A percentile compares a stretch with the other conserved stretches of the same genome.
Evolutionary conservation across 352 stramenopile species (phyloP).

Genomic region (Phytophthora podocarpi): DNA sequence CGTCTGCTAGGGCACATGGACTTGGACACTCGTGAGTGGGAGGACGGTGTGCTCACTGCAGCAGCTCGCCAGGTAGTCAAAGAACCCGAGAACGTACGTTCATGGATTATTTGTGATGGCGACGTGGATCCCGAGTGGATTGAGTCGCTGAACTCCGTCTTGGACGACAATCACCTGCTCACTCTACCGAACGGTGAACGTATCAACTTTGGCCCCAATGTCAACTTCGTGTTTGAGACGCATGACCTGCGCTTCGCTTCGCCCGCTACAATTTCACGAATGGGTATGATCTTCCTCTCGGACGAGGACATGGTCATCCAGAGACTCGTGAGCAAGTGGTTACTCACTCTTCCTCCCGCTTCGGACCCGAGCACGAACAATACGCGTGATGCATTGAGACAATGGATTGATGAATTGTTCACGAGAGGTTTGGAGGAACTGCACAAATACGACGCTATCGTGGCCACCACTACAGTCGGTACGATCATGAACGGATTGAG

Average conservation of each 20-base stretch:
- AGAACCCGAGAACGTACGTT: slow-evolving; percentile 86
- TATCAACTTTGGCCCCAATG: slow-evolving; percentile 94
- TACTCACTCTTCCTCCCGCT: slow-evolving; percentile 45
- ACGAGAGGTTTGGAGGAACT: slow-evolving; percentile 87
- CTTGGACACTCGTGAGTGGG: slow-evolving; percentile 94
- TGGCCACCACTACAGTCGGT: slow-evolving; percentile 94
- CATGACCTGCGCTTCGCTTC: slow-evolving; percentile 95
- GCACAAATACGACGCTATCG: slow-evolving; percentile 83
- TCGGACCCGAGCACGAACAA: slow-evolving; percentile 20
- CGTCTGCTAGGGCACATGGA: slow-evolving; percentile 94
- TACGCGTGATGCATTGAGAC: slow-evolving; percentile 56
- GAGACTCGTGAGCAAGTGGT: slow-evolving; percentile 82
- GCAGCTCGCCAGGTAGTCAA: slow-evolving; percentile 92
- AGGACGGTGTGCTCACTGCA: slow-evolving; percentile 94
- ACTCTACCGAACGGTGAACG: slow-evolving; percentile 96
- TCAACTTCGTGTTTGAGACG: slow-evolving; percentile 98
- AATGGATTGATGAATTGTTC: slow-evolving; percentile 95
- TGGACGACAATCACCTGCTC: slow-evolving; percentile 97
- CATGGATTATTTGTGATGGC: slow-evolving; percentile 96
- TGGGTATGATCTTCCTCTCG: slow-evolving; percentile 97
- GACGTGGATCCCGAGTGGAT: slow-evolving; percentile 98
- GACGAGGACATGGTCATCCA: slow-evolving; percentile 90
- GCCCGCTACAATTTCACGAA: slow-evolving; percentile 95
- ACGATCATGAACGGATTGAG: slow-evolving; percentile 93
- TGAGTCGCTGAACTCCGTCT: slow-evolving; percentile 95